A percentile compares a stretch with the other conserved stretches of the same genome.
Conservation (phyloP, 2,329 filamentous ascomycete species). For the Sclerotinia glacialis region DNA sequence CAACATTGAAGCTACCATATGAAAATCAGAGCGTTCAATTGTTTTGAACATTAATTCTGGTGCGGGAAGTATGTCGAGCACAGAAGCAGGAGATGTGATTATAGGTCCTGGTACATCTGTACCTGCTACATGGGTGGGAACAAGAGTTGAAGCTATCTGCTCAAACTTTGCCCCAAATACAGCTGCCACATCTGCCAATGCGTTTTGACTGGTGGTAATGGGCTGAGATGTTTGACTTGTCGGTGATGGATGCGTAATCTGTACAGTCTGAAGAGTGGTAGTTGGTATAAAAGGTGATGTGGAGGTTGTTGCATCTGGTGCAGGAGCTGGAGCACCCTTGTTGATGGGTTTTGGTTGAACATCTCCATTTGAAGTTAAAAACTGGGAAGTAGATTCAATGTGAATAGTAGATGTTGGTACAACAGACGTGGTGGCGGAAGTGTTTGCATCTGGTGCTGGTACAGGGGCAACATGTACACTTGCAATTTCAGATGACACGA, state of each 20-base stretch:
- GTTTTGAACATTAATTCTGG: constrained; percentile 7
- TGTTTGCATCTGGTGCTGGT: not conserved
- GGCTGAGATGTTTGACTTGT: not conserved
- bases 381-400: not conserved
- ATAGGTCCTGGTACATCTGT: not conserved
- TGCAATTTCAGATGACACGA: not conserved
- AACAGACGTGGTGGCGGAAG: not conserved
- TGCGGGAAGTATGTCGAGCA: constrained; percentile 8
- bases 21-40: not conserved
- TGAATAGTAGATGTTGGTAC: not conserved
- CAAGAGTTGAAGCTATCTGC: constrained; percentile 2
- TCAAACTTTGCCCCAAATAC: constrained; percentile 15
- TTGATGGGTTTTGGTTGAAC: not conserved
- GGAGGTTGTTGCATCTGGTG: not conserved
- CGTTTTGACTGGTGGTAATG: constrained; percentile 4
- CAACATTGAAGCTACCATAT: constrained; percentile 17
- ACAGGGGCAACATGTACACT: not conserved
- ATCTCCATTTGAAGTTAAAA: not conserved
- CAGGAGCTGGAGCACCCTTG: not conserved
- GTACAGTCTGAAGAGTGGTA: not conserved
- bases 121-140: constrained; percentile 1
- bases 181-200: constrained; percentile 21
- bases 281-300: not conserved
- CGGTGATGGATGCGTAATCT: not conserved
- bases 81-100: constrained; percentile 1